Evolutionary conservation across 2,329 filamentous ascomycete species (phyloP).

Genomic region (Fusarium praegraminearum): DNA sequence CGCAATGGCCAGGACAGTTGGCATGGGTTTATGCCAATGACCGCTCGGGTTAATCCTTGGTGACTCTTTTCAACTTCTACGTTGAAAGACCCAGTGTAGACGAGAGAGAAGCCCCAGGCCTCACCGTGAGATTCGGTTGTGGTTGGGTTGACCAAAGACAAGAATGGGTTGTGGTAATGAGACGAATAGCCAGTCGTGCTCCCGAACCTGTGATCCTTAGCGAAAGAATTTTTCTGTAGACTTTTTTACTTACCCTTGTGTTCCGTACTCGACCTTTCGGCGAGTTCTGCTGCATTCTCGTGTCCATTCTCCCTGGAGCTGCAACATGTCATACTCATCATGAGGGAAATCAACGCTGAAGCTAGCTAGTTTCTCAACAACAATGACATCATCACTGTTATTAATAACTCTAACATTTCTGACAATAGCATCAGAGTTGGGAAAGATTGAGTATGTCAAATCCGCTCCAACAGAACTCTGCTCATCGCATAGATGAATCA

Average conservation of each 20-base stretch:
- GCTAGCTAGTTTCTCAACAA: constrained; percentile 68
- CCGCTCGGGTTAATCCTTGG: constrained; percentile 69
- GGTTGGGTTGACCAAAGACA: constrained; percentile 65
- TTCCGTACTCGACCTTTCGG: constrained; percentile 67
- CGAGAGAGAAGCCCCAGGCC: constrained; percentile 73
- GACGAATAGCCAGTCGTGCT: constrained; percentile 72
- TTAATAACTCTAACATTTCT: constrained; percentile 73
- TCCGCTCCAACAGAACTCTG: constrained; percentile 69
- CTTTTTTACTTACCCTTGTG: constrained; percentile 59
- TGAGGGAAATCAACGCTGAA: constrained; percentile 72
- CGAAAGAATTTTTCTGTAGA: rapidly evolving
- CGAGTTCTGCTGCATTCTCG: constrained; percentile 67
- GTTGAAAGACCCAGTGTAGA: constrained; percentile 73
- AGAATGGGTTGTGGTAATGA: constrained; percentile 73
- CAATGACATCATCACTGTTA: constrained; percentile 63
- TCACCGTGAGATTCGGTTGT: constrained; percentile 72
- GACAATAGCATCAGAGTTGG: constrained; percentile 69
- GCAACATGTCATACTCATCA: constrained; percentile 71
- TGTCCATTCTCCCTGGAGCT: constrained; percentile 72
- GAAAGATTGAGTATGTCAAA: constrained; percentile 73
- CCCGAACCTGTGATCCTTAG: constrained; percentile 61
- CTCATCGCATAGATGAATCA: constrained; percentile 69
- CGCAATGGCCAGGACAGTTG: constrained; percentile 70
- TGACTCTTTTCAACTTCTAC: constrained; percentile 72
- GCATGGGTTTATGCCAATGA: constrained; percentile 70